Percentiles rank a stretch among this genome's conserved stretches.
These are phyloP conservation scores for Pterulicium gracile DNA, from an alignment of 1,284 basidiomycete genomes.

Conservation along the genomic window DNA sequence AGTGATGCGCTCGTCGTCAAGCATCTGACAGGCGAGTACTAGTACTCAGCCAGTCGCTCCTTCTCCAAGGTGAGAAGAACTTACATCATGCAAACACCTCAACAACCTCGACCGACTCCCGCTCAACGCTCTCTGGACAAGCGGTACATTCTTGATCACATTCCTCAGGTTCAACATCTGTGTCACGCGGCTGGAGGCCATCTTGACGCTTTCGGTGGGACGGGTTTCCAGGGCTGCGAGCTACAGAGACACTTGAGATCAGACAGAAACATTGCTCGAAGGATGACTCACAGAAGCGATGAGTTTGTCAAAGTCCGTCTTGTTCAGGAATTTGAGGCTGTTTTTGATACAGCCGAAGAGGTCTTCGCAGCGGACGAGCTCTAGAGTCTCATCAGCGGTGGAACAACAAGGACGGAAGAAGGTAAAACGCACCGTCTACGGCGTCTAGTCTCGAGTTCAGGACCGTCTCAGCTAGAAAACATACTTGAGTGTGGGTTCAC, in stretches of 20 bases:
- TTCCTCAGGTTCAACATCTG: slow-evolving; percentile 71
- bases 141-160: slow-evolving; percentile 54
- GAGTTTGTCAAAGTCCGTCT: slow-evolving; percentile 83
- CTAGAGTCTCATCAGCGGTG: slow-evolving; percentile 28
- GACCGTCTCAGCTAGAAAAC: slow-evolving; percentile 39
- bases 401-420: slow-evolving; percentile 1
- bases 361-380: slow-evolving; percentile 69
- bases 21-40: slow-evolving; percentile 43
- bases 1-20: slow-evolving; percentile 58
- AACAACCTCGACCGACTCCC: slow-evolving; percentile 52
- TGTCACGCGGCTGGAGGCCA: slow-evolving; percentile 57
- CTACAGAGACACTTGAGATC: slow-evolving; percentile 24
- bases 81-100: slow-evolving; percentile 48
- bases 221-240: slow-evolving; percentile 53
- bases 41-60: neutral
- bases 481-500: slow-evolving; percentile 2
- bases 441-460: slow-evolving; percentile 78
- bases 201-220: slow-evolving; percentile 39
- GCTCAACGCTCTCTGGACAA: slow-evolving; percentile 48
- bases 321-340: slow-evolving; percentile 60
- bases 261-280: slow-evolving; percentile 1
- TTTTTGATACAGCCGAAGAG: slow-evolving; percentile 59
- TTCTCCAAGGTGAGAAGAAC: slow-evolving; percentile 8
- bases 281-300: slow-evolving; percentile 59
- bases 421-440: slow-evolving; percentile 52